Conservation (phyloP, 805 yeast species). For the Saccharomycopsis schoenii region DNA sequence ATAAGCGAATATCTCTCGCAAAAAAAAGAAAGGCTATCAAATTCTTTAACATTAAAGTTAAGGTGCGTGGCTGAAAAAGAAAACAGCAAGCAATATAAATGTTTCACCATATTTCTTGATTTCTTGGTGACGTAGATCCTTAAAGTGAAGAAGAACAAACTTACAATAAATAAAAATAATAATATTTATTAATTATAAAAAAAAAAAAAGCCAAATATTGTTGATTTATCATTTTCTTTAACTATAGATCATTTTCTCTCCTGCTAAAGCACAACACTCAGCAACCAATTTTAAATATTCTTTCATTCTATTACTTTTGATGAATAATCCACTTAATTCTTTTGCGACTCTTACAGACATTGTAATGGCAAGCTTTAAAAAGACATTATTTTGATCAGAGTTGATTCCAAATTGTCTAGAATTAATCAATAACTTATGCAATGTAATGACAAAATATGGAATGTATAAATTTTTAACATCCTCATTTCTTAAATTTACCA, state of each 20-base stretch:
- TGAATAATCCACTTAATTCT: conserved; percentile 53
- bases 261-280: conserved; percentile 47
- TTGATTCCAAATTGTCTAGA: conserved; percentile 25
- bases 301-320: conserved; percentile 42
- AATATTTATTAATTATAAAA: neutral
- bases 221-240: neutral
- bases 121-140: neutral
- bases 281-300: conserved; percentile 47
- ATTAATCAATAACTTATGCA: conserved; percentile 45
- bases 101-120: neutral
- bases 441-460: conserved; percentile 61
- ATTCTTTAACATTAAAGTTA: neutral
- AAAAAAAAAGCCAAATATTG: neutral
- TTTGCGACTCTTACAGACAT: conserved; percentile 59
- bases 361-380: conserved; percentile 46
- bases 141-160: neutral
- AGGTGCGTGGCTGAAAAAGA: neutral
- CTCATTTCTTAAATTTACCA: conserved; percentile 25
- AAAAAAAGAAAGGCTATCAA: neutral
- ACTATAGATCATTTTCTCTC: conserved; percentile 35
- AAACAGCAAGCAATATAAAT: neutral
- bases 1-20: neutral
- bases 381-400: conserved; percentile 23
- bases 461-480: conserved; percentile 60
- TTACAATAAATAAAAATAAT: too few relatives aligned